These are phyloP conservation scores for Ministeria vibrans DNA, from an alignment of 78 protist genomes.

Conservation along the genomic window DNA sequence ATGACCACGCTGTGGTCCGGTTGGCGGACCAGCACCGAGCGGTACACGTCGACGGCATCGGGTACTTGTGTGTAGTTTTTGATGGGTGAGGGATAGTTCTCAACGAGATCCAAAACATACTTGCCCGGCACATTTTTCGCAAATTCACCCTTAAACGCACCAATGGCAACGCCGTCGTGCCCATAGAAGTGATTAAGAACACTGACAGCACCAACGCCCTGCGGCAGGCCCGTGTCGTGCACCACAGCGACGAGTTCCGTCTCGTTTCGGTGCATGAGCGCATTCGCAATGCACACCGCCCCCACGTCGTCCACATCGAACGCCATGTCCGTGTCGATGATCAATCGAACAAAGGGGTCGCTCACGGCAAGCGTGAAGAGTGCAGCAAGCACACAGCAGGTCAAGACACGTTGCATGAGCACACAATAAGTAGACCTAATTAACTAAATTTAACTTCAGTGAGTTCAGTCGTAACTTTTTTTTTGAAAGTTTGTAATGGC, in stretches of 20 bases:
- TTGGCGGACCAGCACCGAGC: not conserved
- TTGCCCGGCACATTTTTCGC: not conserved
- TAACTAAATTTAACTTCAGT: too few species aligned
- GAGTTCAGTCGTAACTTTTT: too few species aligned
- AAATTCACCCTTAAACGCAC: constrained; percentile 5
- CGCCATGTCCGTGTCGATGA: constrained; percentile 24
- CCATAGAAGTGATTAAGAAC: constrained; percentile 16
- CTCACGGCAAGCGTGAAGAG: too few species aligned
- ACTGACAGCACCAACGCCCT: constrained; percentile 6
- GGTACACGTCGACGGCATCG: not conserved
- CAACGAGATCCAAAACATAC: not conserved
- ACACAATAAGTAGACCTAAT: too few species aligned
- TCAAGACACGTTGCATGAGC: too few species aligned
- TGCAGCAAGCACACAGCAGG: too few species aligned
- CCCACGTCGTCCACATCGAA: constrained; percentile 27
- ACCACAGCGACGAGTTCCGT: not conserved
- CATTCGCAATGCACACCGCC: constrained; percentile 9
- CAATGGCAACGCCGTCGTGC: constrained; percentile 1
- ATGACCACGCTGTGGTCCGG: not conserved
- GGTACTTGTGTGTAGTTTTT: not conserved
- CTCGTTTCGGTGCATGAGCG: not conserved
- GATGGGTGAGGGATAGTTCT: constrained; percentile 3
- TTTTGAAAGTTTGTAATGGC: too few species aligned
- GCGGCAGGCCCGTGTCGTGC: constrained; percentile 5
- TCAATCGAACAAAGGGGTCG: too few species aligned